Evolutionary conservation across 495 filamentous ascomycete genomes (phyloP), one percentile per base, ranked within the genome.

Genomic region (Podospora pseudocomata): DNA sequence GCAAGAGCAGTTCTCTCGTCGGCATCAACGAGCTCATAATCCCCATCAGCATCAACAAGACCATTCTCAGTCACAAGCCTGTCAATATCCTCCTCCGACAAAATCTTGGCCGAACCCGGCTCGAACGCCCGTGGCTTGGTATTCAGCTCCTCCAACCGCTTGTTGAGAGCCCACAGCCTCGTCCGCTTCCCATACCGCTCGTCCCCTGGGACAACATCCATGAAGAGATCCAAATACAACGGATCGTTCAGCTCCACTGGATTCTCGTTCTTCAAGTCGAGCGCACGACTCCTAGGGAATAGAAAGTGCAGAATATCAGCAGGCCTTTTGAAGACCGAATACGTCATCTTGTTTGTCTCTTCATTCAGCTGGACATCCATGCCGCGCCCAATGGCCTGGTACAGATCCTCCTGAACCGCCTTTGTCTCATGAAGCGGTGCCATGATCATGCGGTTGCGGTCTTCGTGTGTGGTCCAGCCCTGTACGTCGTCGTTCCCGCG

Each of bases 161-260:
- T 81, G 74, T 93, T 92, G 82, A 91, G 88, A 64, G 84, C 81
- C 95, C 94, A 97, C 56, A 83, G 83, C 64, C 90, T 79, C 60
- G 86, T 82, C 27, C 92, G 87, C n/a, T 83, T 82, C 39, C 80
- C 73, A 74, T 89, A 83, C 2, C 95, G 76, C 4, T 82, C 76
- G 0, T 85, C 83, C 30, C 85, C 1, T 75, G 20, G 20, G 20
- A 23, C 73, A 0, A 80, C 77, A 62, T 95, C 91, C 83, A 96
- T 89, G 77, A 94, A 99, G 16, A 94, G 87, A 78, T 98, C 95
- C 60, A 99, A 82, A 75, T 90, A 97, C 39, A 99, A 86, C 2
- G 84, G 87, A 63, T 94, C 88, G 19, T 87, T 85, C 26, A 99
- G 84, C 15, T 85, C 81, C 20, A 98, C 82, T 54, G 91, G 90